These are phyloP conservation scores for Singerocomus inundabilis DNA, from an alignment of 1,284 basidiomycete genomes.

Conservation along the genomic window DNA sequence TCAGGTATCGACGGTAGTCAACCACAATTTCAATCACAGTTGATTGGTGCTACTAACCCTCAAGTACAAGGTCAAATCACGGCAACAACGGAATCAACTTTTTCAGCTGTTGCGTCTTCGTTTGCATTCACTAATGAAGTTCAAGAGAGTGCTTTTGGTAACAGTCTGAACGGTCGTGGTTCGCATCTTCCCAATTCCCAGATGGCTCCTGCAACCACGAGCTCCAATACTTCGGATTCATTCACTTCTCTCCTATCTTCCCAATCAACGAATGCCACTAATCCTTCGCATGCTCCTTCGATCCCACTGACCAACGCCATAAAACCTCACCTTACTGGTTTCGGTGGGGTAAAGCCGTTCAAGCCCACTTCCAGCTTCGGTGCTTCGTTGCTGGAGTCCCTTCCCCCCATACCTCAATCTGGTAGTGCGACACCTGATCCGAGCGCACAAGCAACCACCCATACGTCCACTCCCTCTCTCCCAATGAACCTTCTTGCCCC, in stretches of 20 bases:
- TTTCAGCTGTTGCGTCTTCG: conserved; percentile 69
- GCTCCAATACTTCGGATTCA: conserved; percentile 48
- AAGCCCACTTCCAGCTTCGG: conserved; percentile 91
- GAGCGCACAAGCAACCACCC: conserved; percentile 20
- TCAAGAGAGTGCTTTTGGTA: conserved; percentile 22
- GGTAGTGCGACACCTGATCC: conserved; percentile 48
- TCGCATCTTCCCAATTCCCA: conserved; percentile 32
- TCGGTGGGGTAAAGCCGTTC: conserved; percentile 82
- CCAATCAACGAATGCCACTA: conserved; percentile 50
- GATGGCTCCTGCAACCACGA: conserved; percentile 40
- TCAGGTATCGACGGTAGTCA: conserved; percentile 21
- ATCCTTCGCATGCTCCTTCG: conserved; percentile 34
- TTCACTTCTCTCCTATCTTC: conserved; percentile 42
- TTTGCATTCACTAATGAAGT: conserved; percentile 49
- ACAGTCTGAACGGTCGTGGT: conserved; percentile 10
- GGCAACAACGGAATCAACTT: conserved; percentile 41
- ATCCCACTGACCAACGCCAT: conserved; percentile 37
- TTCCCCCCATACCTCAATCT: conserved; percentile 71
- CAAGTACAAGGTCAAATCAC: conserved; percentile 1
- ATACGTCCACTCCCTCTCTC: conserved; percentile 20
- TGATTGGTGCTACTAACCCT: conserved; percentile 9
- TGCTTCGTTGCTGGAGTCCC: conserved; percentile 70
- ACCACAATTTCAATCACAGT: conserved; percentile 35
- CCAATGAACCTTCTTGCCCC: conserved; percentile 10
- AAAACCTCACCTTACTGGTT: conserved; percentile 80